phyloP scores from a whole-genome alignment of 2,329 filamentous ascomycete species.

The Septoria petroselini region DNA sequence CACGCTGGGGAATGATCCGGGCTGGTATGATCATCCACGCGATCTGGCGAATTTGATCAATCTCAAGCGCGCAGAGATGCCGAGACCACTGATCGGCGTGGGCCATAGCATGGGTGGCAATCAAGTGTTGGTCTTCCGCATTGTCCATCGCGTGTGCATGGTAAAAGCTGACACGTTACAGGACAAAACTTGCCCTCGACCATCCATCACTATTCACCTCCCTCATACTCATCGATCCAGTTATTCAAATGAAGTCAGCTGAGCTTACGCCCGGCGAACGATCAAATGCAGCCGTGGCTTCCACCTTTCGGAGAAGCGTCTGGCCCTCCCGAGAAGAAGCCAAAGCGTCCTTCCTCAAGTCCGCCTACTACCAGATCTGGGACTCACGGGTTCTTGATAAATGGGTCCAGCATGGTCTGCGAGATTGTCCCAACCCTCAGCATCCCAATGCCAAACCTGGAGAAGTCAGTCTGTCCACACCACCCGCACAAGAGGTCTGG shows the following conservation, averaged over 20 bases:
- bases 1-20: constrained; percentile 75
- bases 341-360: constrained; percentile 62
- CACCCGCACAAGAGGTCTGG: constrained; percentile 84
- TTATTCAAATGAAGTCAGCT: constrained; percentile 58
- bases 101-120: constrained; percentile 87
- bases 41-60: constrained; percentile 84
- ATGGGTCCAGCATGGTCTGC: constrained; percentile 71
- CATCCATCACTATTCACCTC: constrained; percentile 77
- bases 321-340: constrained; percentile 78
- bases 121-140: constrained; percentile 50
- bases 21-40: constrained; percentile 76
- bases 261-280: constrained; percentile 39
- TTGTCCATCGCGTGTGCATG: neutral
- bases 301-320: constrained; percentile 68
- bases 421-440: constrained; percentile 59
- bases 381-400: constrained; percentile 73
- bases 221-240: constrained; percentile 78
- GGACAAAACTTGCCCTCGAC: constrained; percentile 64
- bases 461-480: constrained; percentile 71
- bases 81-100: constrained; percentile 75
- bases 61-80: constrained; percentile 72
- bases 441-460: constrained; percentile 43
- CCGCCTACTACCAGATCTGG: constrained; percentile 77
- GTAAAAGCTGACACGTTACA: constrained; percentile 11
- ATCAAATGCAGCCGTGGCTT: constrained; percentile 48